Conservation (phyloP, 345 rosid genomes). For the Rhodomyrtus tomentosa region DNA sequence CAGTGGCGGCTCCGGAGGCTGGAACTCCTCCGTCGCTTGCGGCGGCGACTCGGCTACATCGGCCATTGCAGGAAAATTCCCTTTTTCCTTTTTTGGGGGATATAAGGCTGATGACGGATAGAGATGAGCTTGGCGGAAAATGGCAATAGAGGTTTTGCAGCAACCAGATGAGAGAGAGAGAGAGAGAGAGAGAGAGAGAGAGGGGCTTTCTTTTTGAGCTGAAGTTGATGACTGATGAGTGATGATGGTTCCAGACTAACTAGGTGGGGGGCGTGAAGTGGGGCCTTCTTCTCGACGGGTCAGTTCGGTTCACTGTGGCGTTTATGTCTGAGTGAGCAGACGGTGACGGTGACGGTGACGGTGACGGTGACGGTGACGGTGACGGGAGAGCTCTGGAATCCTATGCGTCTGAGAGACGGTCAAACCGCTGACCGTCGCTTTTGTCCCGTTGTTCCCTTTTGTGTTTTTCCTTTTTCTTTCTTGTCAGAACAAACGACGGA, state of each 20-base stretch:
- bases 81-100: not conserved
- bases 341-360: not conserved
- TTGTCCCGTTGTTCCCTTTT: not conserved
- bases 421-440: not conserved
- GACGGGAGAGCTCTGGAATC: not conserved
- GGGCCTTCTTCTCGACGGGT: not conserved
- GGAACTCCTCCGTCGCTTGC: not conserved
- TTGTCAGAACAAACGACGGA: not conserved
- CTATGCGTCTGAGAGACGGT: not conserved
- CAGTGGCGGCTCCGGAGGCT: slow-evolving; percentile 1
- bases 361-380: not conserved
- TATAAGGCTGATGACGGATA: not conserved
- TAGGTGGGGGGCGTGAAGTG: not conserved
- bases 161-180: not conserved
- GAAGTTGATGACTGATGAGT: fast-evolving
- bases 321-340: not conserved
- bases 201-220: not conserved
- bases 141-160: not conserved
- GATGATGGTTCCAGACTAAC: not conserved
- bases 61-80: slow-evolving; percentile 2
- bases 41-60: slow-evolving; percentile 6
- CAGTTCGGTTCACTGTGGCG: not conserved
- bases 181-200: not conserved
- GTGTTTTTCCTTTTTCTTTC: not conserved
- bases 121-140: not conserved